Base-by-base conservation (phyloP, 1,284 basidiomycete genomes). In the Leucoagaricus sp. region DNA sequence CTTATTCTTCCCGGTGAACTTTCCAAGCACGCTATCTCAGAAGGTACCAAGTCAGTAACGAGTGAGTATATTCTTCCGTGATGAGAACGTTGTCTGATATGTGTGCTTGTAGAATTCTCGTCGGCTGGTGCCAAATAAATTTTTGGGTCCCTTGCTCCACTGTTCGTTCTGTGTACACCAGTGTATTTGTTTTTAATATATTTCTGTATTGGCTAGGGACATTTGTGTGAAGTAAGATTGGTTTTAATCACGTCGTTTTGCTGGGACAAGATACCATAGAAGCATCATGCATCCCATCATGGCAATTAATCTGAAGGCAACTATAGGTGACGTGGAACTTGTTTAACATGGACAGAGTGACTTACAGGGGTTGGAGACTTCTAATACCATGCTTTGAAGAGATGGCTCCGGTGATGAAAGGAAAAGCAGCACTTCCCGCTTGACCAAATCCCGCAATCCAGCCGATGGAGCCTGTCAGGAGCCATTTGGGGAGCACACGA, bases 1-100 rank as follows among this genome's bases (percentile, higher is more conserved):
- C 84, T 95, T 52, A 94, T 95, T 73, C 85, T 95, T 15, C 92
- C 93, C 64, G 89, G 89, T 75, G 89, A 91, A 71, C 80, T 89
- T 29, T 85, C 86, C 63, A 89, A 90, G 78, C 86, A 88, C 67
- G 85, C 86, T 56, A 89, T 89, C 69, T 86, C 84, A 53, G 87
- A 89, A 71, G 87, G 86, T 58, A 84, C 69, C 59, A 70, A 70
- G 61, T 70, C 69, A 19, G 69, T 70, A 46, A 70, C 67, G 58
- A 70, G 69, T 70, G 57, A 29, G 69, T 67, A 29, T 53, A 13
- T 23, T 2, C 41, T 21, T 48, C 5, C 4, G 5, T 41, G 5
- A 4, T 23, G 19, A 41, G 31, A 33, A 7, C 7, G 42, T 49
- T 60, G 28, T 25, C 55, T 62, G 15, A 62, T 54, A 23, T 9